Percentiles rank a stretch among this genome's conserved stretches.
Conservation (phyloP, 2,329 filamentous ascomycete species). For the Aureobasidium musti region DNA sequence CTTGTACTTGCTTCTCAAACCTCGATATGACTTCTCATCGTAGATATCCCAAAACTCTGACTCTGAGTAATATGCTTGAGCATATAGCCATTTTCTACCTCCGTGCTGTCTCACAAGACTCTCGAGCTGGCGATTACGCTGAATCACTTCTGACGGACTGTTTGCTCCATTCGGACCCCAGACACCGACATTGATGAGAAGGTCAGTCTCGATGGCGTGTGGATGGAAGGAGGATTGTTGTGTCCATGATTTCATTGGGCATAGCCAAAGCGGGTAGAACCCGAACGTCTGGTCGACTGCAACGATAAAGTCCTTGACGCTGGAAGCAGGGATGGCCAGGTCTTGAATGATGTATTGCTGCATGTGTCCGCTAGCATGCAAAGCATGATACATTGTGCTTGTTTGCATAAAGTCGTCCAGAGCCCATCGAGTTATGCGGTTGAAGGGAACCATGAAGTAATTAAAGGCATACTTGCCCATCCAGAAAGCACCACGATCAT, state of each 20-base stretch:
- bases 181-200: conserved; percentile 61
- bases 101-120: conserved; percentile 58
- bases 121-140: conserved; percentile 62
- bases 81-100: conserved; percentile 71
- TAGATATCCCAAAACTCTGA: conserved; percentile 69
- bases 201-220: not conserved
- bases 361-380: conserved; percentile 62
- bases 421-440: conserved; percentile 61
- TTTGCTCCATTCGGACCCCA: conserved; percentile 51
- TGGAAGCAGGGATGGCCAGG: conserved; percentile 52
- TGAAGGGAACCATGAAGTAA: conserved; percentile 67
- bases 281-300: conserved; percentile 45
- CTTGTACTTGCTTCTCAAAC: conserved; percentile 56
- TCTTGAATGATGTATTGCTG: conserved; percentile 67
- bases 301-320: conserved; percentile 48
- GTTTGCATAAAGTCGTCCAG: conserved; percentile 65
- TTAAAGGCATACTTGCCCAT: conserved; percentile 60
- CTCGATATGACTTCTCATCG: conserved; percentile 60
- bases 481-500: conserved; percentile 71
- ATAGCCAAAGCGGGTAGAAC: conserved; percentile 54
- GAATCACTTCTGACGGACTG: conserved; percentile 52
- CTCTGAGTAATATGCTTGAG: conserved; percentile 67
- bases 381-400: conserved; percentile 64
- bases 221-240: conserved; percentile 15
- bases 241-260: conserved; percentile 42